These are phyloP conservation scores for Xanthoconium purpureum DNA, from an alignment of 768 basidiomycete species.

Conservation along the genomic window DNA sequence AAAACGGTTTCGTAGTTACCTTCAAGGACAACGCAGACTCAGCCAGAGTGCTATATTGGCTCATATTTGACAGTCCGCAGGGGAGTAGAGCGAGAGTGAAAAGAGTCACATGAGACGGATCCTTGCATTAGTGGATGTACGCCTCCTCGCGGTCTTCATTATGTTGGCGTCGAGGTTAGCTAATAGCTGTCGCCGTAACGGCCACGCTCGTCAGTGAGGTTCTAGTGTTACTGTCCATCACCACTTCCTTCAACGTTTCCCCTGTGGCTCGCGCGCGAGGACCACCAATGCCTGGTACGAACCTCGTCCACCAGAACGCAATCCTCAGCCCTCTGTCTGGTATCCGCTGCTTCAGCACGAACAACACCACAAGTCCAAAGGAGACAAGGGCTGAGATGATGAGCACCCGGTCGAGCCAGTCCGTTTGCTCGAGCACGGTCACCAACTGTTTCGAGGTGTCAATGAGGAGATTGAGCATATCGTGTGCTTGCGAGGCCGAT, in stretches of 20 bases:
- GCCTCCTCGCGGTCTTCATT: conserved; percentile 64
- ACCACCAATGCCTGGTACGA: conserved; percentile 44
- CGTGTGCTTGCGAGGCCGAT: conserved; percentile 73
- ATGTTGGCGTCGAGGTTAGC: conserved; percentile 64
- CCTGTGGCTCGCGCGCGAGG: conserved; percentile 1
- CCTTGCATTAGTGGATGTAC: conserved; percentile 49
- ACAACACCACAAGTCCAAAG: conserved; percentile 83
- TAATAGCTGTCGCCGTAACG: not conserved
- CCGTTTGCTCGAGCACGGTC: conserved; percentile 82
- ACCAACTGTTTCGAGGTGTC: conserved; percentile 81
- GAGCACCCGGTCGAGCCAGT: conserved; percentile 88
- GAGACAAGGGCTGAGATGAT: conserved; percentile 77
- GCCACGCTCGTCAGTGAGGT: conserved; percentile 8
- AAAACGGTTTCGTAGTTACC: conserved; percentile 44
- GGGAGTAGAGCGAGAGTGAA: conserved; percentile 36
- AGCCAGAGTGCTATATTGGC: conserved; percentile 54
- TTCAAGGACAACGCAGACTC: conserved; percentile 35
- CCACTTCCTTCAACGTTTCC: conserved; percentile 6
- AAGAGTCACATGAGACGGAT: conserved; percentile 49
- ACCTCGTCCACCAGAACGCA: conserved; percentile 86
- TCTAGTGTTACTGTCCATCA: not conserved
- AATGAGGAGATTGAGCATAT: conserved; percentile 67
- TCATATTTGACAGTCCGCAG: conserved; percentile 48
- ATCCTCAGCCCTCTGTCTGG: conserved; percentile 75
- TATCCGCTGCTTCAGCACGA: conserved; percentile 85